Conservation (phyloP, 2,329 filamentous ascomycete species). For the Herpotrichia juniperi region DNA sequence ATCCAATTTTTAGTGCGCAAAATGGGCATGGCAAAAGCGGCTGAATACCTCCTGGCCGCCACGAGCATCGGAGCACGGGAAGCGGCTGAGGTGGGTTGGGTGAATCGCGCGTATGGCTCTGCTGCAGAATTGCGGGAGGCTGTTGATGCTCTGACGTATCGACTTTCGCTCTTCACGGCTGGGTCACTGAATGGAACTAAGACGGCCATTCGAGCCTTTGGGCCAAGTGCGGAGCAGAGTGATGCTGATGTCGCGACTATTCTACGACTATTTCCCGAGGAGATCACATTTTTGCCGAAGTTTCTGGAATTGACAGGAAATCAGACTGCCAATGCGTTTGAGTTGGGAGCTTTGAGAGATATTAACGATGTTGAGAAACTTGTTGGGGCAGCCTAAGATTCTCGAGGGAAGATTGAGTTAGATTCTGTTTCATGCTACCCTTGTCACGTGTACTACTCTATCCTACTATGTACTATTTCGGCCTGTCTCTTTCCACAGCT, state of each 20-base stretch:
- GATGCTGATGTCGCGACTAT: slow-evolving; percentile 1
- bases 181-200: slow-evolving; percentile 3
- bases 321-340: background rate
- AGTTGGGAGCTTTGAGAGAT: background rate
- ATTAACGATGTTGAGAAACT: slow-evolving; percentile 1
- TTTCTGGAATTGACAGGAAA: background rate
- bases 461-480: too few species aligned
- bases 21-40: slow-evolving; percentile 9
- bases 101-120: slow-evolving; percentile 2
- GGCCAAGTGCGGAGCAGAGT: background rate
- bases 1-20: slow-evolving; percentile 3
- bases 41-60: slow-evolving; percentile 11
- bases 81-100: slow-evolving; percentile 7
- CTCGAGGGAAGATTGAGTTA: too few species aligned
- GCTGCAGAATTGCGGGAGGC: background rate
- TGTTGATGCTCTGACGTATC: slow-evolving; percentile 2
- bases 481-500: too few species aligned
- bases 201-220: background rate
- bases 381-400: too few species aligned
- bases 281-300: background rate
- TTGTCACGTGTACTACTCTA: too few species aligned
- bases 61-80: slow-evolving; percentile 8
- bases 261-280: slow-evolving; percentile 2
- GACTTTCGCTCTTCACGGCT: background rate
- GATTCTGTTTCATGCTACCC: too few species aligned